Evolutionary conservation across 192 early-diverging fungal genomes (phyloP), one percentile per base, ranked within the genome.

Genomic region (Gryganskiella cystojenkinii): DNA sequence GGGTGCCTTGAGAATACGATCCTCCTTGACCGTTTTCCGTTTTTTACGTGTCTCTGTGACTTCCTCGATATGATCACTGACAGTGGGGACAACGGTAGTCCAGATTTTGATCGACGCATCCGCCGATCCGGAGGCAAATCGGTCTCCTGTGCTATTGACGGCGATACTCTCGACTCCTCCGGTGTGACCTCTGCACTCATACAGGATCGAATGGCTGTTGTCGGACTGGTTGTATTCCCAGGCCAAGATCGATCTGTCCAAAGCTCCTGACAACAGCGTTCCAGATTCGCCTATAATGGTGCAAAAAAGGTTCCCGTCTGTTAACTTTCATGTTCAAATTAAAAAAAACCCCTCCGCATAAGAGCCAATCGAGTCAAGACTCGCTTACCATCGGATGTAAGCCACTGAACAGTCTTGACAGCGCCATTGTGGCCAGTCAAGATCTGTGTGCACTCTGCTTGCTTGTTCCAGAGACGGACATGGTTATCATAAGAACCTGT

Each of bases 401-500:
- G 81, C 85, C 89, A 92, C 19, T 89, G 88, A 55, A 95, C 92
- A 57, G 87, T 75, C 79, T 97, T 97, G 49, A 96, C 87, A 17
- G 94, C 80, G 30, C 87, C 88, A 24, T 70, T 85, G 67, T 95
- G 95, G 0, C 85, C 92, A 24, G 81, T 70, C 70, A 94, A 81
- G 46, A 89, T 89, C 46, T 81, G 71, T 49, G 85, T 82, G 67
- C 89, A 89, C 82, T 92, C 87, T 71, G 89, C 89, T 37, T 90
- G 89, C 57, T 84, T 82, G 64, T 92, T 92, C 94, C 95, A 96
- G 57, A 98, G 74, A 22, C 95, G 88, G 43, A 93, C 91, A 34
- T 87, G 81, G 54, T 90, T 90, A 79, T 98, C 96, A 72, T 93
- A 96, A 19, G 93, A 93, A 30, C 92, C 92, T 17, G 93, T 93